These are phyloP conservation scores for Geotrichum candidum DNA, from an alignment of 1,139 yeast genomes.

Conservation along the genomic window DNA sequence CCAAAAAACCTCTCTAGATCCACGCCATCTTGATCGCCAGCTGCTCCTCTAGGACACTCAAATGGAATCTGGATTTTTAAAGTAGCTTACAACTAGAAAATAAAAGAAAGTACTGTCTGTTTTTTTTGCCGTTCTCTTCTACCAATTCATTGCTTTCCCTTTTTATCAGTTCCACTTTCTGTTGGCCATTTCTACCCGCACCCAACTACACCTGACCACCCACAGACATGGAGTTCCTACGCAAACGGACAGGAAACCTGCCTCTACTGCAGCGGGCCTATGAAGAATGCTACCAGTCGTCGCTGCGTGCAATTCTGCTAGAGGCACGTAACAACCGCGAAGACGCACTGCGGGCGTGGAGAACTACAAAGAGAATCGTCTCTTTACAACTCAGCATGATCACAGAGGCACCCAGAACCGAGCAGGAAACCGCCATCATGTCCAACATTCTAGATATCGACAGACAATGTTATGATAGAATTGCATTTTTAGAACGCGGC, in stretches of 20 bases:
- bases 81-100: not conserved
- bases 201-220: not conserved
- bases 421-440: constrained; percentile 33
- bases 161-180: not conserved
- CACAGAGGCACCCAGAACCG: constrained; percentile 28
- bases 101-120: not conserved
- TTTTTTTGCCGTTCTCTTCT: not conserved
- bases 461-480: constrained; percentile 36
- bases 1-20: not conserved
- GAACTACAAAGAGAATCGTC: constrained; percentile 29
- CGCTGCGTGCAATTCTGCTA: constrained; percentile 34
- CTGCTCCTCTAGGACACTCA: not conserved
- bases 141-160: not conserved
- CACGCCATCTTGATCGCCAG: not conserved
- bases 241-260: constrained; percentile 13
- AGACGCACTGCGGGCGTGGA: constrained; percentile 34
- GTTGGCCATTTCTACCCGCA: not conserved
- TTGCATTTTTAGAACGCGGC: constrained; percentile 25
- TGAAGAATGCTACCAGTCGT: constrained; percentile 36
- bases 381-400: constrained; percentile 29
- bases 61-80: not conserved
- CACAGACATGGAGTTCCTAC: constrained; percentile 14
- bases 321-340: constrained; percentile 32
- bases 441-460: constrained; percentile 35
- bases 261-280: constrained; percentile 31